Evolutionary conservation across 805 yeast species (phyloP), one percentile per base, ranked within the genome.

Genomic region (Kodamaea kakaduensis): DNA sequence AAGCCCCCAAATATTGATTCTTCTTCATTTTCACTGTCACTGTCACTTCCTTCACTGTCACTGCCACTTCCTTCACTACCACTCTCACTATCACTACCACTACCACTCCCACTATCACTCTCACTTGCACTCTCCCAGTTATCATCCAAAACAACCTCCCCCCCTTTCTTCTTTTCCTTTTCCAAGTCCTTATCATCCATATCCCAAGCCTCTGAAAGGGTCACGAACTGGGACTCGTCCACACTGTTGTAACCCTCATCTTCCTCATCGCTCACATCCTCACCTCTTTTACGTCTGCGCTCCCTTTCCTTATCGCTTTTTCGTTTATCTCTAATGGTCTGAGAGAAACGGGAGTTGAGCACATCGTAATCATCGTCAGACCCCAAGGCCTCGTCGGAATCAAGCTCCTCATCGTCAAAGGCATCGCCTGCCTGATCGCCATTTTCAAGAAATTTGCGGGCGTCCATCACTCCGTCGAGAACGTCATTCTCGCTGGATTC

Each of bases 131-230:
- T 41, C 15, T 51, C 58, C 39, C 38, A 35, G 36, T 56, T 62
- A 34, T 56, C 58, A 24, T 57, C 46, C 34, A 60, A 55, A 1
- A 56, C 54, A 17, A 56, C 36, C n/a, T 53, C 60, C 34, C 42
- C 50, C 41, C 31, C 42, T 29, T 38, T 51, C 14, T 44, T 35
- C 3, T 31, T 9, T 9, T 30, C 25, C 30, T 47, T 51, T 26
- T 53, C 52, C 34, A 52, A 43, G 40, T 75, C 81, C 18, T 56
- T 61, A 20, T 80, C 86, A 54, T 85, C 93, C 59, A 77, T 58
- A 51, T 84, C 96, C 95, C 95, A 87, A 3, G 85, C 88, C 46
- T 81, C 88, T n/a, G 95, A 82, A 25, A 88, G 65, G 0, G 94
- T 75, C 40, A 83, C 71, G 36, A 88, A 68, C 45, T 86, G 84